Evolutionary conservation across 2,329 filamentous ascomycete species (phyloP).

Genomic region (Cryphonectria radicalis): DNA sequence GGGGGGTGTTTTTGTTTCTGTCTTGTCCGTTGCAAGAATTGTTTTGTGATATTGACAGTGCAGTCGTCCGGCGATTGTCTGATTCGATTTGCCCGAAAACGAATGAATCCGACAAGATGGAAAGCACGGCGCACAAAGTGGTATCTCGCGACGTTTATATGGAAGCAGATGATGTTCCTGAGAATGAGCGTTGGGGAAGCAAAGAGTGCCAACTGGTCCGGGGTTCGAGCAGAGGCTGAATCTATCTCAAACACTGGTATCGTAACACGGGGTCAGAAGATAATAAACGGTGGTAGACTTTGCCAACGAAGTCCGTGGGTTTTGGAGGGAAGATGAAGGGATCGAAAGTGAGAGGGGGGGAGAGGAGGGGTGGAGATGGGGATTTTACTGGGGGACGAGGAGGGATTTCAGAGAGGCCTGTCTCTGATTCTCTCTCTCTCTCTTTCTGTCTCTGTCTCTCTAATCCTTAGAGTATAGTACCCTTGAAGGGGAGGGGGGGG

Average conservation of each 20-base stretch:
- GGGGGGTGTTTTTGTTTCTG: background rate
- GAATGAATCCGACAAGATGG: slow-evolving; percentile 21
- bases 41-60: background rate
- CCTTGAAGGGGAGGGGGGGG: too few relatives aligned
- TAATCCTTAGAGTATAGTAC: background rate
- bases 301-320: slow-evolving; percentile 59
- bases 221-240: slow-evolving; percentile 16
- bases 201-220: slow-evolving; percentile 37
- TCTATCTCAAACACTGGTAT: slow-evolving; percentile 29
- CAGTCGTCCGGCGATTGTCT: slow-evolving; percentile 24
- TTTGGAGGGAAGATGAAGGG: slow-evolving; percentile 17
- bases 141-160: slow-evolving; percentile 21
- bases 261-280: slow-evolving; percentile 31
- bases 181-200: slow-evolving; percentile 35
- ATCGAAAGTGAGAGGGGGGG: slow-evolving; percentile 28
- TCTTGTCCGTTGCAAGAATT: background rate
- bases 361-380: slow-evolving; percentile 22
- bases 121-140: slow-evolving; percentile 16
- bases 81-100: slow-evolving; percentile 29
- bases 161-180: slow-evolving; percentile 6
- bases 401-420: slow-evolving; percentile 18
- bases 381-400: background rate
- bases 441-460: slow-evolving; percentile 6
- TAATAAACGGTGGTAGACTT: slow-evolving; percentile 44
- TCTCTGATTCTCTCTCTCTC: slow-evolving; percentile 4